phyloP scores from a whole-genome alignment of 1,284 basidiomycete species.

The Cystobasidium slooffiae region DNA sequence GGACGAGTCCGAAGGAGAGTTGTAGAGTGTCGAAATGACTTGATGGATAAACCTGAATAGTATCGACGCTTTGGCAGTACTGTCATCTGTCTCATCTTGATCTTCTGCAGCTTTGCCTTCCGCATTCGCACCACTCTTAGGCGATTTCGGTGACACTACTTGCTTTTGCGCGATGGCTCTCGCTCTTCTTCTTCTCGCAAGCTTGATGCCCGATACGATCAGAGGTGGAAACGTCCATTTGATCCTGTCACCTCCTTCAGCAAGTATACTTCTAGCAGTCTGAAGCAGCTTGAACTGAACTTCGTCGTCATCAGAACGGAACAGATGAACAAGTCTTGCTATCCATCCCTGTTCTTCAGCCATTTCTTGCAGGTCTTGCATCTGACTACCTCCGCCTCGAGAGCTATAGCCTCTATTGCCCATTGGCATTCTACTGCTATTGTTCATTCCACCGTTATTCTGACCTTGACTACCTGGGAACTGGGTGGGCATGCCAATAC shows the following conservation, averaged over 20 bases:
- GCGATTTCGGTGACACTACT: slow-evolving; percentile 8
- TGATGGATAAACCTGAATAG: slow-evolving; percentile 92
- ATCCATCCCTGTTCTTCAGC: slow-evolving; percentile 98
- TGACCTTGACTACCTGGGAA: slow-evolving; percentile 57
- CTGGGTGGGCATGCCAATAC: slow-evolving; percentile 53
- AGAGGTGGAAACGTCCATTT: slow-evolving; percentile 91
- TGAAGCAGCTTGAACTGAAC: slow-evolving; percentile 89
- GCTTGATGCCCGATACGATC: slow-evolving; percentile 84
- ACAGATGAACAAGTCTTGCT: slow-evolving; percentile 91
- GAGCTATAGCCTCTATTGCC: slow-evolving; percentile 7
- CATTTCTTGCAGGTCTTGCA: slow-evolving; percentile 78
- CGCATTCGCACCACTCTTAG: background rate
- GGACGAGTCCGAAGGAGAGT: slow-evolving; percentile 80
- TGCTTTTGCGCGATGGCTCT: slow-evolving; percentile 20
- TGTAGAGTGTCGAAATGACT: slow-evolving; percentile 84
- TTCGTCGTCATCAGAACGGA: slow-evolving; percentile 78
- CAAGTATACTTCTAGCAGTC: slow-evolving; percentile 82
- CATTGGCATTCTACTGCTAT: slow-evolving; percentile 51
- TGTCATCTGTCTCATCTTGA: slow-evolving; percentile 60
- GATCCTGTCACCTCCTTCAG: slow-evolving; percentile 89
- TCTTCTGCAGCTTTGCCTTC: slow-evolving; percentile 55
- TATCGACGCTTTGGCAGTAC: slow-evolving; percentile 69
- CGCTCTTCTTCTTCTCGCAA: slow-evolving; percentile 67
- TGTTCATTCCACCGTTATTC: slow-evolving; percentile 64
- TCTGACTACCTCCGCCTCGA: slow-evolving; percentile 57